phyloP scores from a whole-genome alignment of 2,329 filamentous ascomycete species.

The Trichoderma sp. region DNA sequence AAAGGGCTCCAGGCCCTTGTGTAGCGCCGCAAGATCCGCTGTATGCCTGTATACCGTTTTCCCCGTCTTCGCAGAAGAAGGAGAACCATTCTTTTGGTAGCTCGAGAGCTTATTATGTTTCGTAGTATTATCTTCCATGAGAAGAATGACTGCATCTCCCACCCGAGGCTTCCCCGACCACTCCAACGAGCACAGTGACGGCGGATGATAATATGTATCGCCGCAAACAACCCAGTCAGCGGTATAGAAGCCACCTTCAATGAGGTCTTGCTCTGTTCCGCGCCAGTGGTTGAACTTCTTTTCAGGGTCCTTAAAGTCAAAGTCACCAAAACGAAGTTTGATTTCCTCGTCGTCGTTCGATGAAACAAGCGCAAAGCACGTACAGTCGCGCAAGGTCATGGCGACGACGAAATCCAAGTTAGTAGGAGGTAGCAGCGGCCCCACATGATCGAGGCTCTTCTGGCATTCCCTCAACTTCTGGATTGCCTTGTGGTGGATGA shows the following conservation, averaged over 20 bases:
- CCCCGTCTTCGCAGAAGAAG: background rate
- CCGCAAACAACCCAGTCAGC: slow-evolving; percentile 39
- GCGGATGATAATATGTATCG: slow-evolving; percentile 35
- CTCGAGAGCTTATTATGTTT: background rate
- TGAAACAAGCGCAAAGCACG: slow-evolving; percentile 64
- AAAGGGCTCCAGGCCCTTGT: slow-evolving; percentile 27
- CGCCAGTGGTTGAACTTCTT: slow-evolving; percentile 70
- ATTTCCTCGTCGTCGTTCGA: slow-evolving; percentile 33
- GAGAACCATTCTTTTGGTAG: background rate
- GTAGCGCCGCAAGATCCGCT: slow-evolving; percentile 19
- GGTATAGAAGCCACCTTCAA: slow-evolving; percentile 69
- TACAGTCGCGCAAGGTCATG: slow-evolving; percentile 81
- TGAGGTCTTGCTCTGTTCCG: slow-evolving; percentile 59
- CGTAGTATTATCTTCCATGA: slow-evolving; percentile 21
- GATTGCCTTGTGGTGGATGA: slow-evolving; percentile 37
- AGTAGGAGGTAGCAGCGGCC: slow-evolving; percentile 43
- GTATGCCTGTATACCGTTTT: slow-evolving; percentile 15
- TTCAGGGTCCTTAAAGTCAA: slow-evolving; percentile 70
- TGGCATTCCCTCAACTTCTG: slow-evolving; percentile 38
- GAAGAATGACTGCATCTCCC: slow-evolving; percentile 25
- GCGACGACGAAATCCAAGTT: slow-evolving; percentile 59
- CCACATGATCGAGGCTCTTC: slow-evolving; percentile 43
- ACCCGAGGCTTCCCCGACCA: slow-evolving; percentile 24
- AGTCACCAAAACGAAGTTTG: slow-evolving; percentile 66
- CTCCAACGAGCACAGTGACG: slow-evolving; percentile 38